Evolutionary conservation across 805 yeast species (phyloP).

Genomic region (Cyberlindnera saturnus): DNA sequence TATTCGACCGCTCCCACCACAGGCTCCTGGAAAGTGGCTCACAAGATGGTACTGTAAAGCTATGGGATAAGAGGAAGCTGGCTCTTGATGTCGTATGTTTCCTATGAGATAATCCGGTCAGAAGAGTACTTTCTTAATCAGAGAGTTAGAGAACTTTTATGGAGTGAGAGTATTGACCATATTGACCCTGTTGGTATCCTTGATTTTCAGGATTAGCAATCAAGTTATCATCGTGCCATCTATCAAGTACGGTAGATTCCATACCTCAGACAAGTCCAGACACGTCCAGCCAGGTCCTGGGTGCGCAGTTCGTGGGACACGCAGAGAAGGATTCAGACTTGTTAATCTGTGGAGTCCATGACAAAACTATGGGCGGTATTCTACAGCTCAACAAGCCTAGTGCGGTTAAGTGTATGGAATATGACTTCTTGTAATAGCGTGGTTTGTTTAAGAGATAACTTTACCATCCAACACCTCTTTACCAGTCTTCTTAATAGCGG

Average conservation of each 20-base stretch:
- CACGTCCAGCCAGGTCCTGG: slow-evolving; percentile 41
- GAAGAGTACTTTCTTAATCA: slow-evolving; percentile 10
- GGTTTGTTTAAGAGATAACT: slow-evolving; percentile 26
- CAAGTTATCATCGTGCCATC: slow-evolving; percentile 1
- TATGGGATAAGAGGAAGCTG: slow-evolving; percentile 43
- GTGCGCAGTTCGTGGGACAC: slow-evolving; percentile 40
- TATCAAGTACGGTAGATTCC: slow-evolving; percentile 40
- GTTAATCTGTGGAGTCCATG: slow-evolving; percentile 49
- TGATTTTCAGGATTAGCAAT: background rate
- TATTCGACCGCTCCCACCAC: slow-evolving; percentile 51
- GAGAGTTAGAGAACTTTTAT: slow-evolving; percentile 43
- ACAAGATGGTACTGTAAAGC: slow-evolving; percentile 51
- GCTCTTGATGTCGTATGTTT: slow-evolving; percentile 2
- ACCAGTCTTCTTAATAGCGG: slow-evolving; percentile 84
- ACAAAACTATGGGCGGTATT: slow-evolving; percentile 52
- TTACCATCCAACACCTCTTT: slow-evolving; percentile 71
- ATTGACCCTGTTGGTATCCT: slow-evolving; percentile 41
- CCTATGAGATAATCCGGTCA: slow-evolving; percentile 22
- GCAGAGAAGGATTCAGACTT: slow-evolving; percentile 37
- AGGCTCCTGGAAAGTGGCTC: slow-evolving; percentile 49
- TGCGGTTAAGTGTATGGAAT: slow-evolving; percentile 31
- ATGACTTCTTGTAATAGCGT: slow-evolving; percentile 23
- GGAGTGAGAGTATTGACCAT: slow-evolving; percentile 57
- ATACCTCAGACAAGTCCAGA: slow-evolving; percentile 47
- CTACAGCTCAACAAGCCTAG: slow-evolving; percentile 39